Conservation (phyloP, 73 alveolate species). For the Stentor roeselii region DNA sequence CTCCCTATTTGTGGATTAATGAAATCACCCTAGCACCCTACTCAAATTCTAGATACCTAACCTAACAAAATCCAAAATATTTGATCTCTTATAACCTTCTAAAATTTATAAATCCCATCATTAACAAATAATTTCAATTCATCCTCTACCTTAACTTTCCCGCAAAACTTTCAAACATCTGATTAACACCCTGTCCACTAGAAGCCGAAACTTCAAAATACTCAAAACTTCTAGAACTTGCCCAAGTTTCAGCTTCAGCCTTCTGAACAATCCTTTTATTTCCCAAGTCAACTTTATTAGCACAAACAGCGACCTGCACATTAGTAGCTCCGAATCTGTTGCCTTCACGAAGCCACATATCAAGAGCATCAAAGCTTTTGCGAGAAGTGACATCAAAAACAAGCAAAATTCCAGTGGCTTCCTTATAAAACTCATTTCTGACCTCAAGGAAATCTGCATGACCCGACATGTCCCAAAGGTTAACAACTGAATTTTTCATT, state of each 20-base stretch:
- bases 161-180: background rate
- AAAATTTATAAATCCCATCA: too few relatives aligned
- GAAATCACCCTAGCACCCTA: too few relatives aligned
- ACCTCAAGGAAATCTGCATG: slow-evolving; percentile 32
- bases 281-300: slow-evolving; percentile 23
- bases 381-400: slow-evolving; percentile 39
- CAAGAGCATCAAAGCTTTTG: slow-evolving; percentile 48
- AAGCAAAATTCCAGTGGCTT: slow-evolving; percentile 35
- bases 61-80: too few relatives aligned
- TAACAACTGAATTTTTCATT: background rate
- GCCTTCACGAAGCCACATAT: slow-evolving; percentile 66
- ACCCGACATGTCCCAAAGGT: slow-evolving; percentile 22
- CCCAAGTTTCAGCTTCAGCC: slow-evolving; percentile 29
- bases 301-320: slow-evolving; percentile 13
- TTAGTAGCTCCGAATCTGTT: slow-evolving; percentile 9
- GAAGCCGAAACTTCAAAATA: slow-evolving; percentile 30
- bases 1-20: too few relatives aligned
- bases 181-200: background rate
- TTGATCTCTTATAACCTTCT: too few relatives aligned
- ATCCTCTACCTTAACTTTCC: background rate
- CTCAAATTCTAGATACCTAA: too few relatives aligned
- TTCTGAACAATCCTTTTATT: background rate
- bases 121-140: too few relatives aligned
- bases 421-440: slow-evolving; percentile 37
- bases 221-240: slow-evolving; percentile 21